Evolutionary conservation across 2,329 filamentous ascomycete genomes (phyloP).

Genomic region (Diaporthe eres): DNA sequence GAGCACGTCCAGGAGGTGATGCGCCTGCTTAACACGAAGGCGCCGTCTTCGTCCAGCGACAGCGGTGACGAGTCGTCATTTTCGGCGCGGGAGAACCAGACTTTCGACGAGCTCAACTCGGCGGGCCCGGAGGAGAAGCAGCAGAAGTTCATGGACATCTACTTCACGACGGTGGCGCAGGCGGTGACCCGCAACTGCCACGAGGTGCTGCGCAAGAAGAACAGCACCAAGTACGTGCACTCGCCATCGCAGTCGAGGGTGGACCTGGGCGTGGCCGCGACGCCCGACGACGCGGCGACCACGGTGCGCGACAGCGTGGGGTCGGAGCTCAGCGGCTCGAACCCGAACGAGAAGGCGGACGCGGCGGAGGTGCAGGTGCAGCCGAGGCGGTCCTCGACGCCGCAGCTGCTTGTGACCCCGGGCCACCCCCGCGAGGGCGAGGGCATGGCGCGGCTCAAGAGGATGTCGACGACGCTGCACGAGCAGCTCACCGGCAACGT

Average conservation of each 20-base stretch:
- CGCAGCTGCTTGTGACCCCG: constrained; percentile 18
- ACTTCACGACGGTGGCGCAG: constrained; percentile 61
- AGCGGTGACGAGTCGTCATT: constrained; percentile 38
- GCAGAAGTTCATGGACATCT: constrained; percentile 65
- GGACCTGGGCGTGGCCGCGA: constrained; percentile 38
- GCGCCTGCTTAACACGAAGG: constrained; percentile 57
- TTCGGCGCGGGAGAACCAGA: constrained; percentile 34
- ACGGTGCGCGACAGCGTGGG: background rate
- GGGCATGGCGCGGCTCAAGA: constrained; percentile 29
- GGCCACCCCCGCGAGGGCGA: constrained; percentile 11
- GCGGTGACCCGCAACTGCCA: constrained; percentile 55
- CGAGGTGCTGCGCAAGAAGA: constrained; percentile 47
- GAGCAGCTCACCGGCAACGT: constrained; percentile 53
- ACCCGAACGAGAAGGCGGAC: constrained; percentile 5
- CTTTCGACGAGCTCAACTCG: constrained; percentile 62
- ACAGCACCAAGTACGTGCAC: constrained; percentile 45
- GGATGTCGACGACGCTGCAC: constrained; percentile 30
- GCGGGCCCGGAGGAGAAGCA: constrained; percentile 65
- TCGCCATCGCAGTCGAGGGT: constrained; percentile 41
- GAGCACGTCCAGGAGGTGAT: constrained; percentile 65
- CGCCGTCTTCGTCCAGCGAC: constrained; percentile 27
- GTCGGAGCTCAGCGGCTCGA: background rate
- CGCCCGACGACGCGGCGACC: constrained; percentile 40
- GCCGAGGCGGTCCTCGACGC: constrained; percentile 35
- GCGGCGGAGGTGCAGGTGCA: background rate